Base-by-base conservation (phyloP, 129 eudicot genomes). In the Flaveria bidentis region DNA sequence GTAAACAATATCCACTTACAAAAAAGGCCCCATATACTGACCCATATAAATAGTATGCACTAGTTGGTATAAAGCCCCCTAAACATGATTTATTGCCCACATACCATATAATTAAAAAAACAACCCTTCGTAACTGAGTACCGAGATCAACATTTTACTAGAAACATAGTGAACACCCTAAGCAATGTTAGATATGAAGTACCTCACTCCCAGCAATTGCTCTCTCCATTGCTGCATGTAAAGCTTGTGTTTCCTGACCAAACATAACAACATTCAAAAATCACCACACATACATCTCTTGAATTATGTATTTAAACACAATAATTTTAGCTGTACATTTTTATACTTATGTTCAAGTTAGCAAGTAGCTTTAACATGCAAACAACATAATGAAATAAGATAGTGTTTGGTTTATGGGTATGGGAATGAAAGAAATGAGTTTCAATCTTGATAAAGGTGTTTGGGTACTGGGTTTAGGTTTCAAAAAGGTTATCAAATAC, bases 161-260 rank as follows among this genome's bases (percentile, higher is more conserved):
- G 45, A 76, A 39, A 33, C 69, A 71, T 18, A 57, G n/a, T 58
- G 56, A 78, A 57, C 50, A 64, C 17, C 9, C n/a, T 60, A 61
- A 66, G 71, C 39, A 58, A 45, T 70, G 41, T 71, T 61, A 39
- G 49, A 60, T 17, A 45, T 63, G 41, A 82, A 50, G 69, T 88
- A 92, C 98, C 96, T 92, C 89, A 8, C 87, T 89, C 80, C 85
- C 82, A 53, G 86, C 86, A 76, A 92, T 86, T 82, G 98, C 94
- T 81, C 83, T 82, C 79, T 80, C 88, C 90, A 92, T 52, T 65
- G 89, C 91, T 67, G 82, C 87, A 64, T 73, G 79, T 78, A 92
- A 81, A 78, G 82, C 87, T 61, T 90, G 85, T 66, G 94, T 83
- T 74, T 92, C 96, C 98, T 92, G 89, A 75, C 68, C 80, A 90